Conservation (phyloP, 192 early-diverging fungal genomes). For the Anaeromyces robustus region DNA sequence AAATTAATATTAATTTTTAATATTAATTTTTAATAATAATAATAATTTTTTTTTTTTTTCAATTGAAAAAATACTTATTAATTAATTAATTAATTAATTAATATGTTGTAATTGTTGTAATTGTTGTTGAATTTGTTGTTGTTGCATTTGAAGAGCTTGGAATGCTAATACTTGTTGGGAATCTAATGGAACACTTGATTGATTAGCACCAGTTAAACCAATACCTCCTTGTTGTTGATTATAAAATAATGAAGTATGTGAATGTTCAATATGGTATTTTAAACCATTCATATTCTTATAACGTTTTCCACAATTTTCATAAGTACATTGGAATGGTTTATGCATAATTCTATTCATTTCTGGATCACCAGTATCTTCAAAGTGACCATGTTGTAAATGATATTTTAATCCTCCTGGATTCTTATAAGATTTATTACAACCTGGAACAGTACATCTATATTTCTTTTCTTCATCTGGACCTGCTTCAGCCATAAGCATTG, state of each 20-base stretch:
- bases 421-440: constrained; percentile 93
- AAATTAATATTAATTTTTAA: too few relatives aligned
- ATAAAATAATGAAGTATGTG: constrained; percentile 1
- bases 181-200: not conserved
- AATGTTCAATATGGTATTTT: constrained; percentile 57
- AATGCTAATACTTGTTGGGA: not conserved
- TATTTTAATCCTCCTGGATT: constrained; percentile 98
- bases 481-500: not conserved
- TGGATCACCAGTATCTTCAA: constrained; percentile 39
- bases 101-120: not conserved
- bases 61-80: too few relatives aligned
- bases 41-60: too few relatives aligned
- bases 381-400: constrained; percentile 89
- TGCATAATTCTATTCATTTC: constrained; percentile 41
- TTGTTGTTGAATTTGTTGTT: not conserved
- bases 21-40: too few relatives aligned
- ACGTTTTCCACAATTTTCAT: constrained; percentile 43
- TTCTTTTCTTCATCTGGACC: constrained; percentile 49
- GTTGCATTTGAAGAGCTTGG: not conserved
- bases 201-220: not conserved
- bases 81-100: not conserved
- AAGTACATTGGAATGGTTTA: constrained; percentile 53
- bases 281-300: constrained; percentile 80
- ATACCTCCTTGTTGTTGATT: not conserved
- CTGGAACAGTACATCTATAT: constrained; percentile 69